phyloP scores from a whole-genome alignment of 2,329 filamentous ascomycete species.

The Trichoderma brevicompactum region DNA sequence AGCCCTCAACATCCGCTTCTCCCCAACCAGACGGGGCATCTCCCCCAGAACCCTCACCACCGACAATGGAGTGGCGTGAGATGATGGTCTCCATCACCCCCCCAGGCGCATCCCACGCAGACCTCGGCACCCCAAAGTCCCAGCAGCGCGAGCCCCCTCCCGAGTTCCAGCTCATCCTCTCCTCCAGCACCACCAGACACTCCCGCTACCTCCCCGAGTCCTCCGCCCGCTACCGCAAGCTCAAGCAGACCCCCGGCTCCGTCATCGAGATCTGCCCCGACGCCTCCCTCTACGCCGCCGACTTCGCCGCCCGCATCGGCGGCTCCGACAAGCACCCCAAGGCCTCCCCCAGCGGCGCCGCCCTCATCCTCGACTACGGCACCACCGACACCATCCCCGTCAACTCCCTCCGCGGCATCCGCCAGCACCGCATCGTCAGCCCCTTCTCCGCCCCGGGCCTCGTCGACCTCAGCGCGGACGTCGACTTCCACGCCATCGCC shows the following conservation, averaged over 20 bases:
- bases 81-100: conserved; percentile 74
- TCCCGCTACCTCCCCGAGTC: conserved; percentile 82
- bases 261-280: conserved; percentile 92
- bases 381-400: conserved; percentile 76
- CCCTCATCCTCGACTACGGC: conserved; percentile 95
- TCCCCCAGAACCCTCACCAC: conserved; percentile 33
- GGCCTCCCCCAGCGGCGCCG: conserved; percentile 73
- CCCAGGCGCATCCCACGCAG: conserved; percentile 56
- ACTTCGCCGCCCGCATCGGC: conserved; percentile 85
- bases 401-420: conserved; percentile 90
- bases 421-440: conserved; percentile 73
- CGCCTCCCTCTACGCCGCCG: conserved; percentile 74
- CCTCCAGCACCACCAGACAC: conserved; percentile 76
- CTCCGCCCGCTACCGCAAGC: conserved; percentile 75
- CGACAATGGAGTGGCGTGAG: conserved; percentile 72
- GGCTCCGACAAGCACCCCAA: conserved; percentile 63
- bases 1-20: not conserved
- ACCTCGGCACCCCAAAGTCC: conserved; percentile 58
- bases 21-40: not conserved
- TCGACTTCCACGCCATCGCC: conserved; percentile 87
- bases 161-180: conserved; percentile 86
- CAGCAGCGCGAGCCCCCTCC: conserved; percentile 60
- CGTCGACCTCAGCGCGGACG: conserved; percentile 89
- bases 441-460: conserved; percentile 80
- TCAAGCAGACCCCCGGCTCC: conserved; percentile 69